Evolutionary conservation across 305 asterid genomes (phyloP).

Genomic region (Lippia alba): DNA sequence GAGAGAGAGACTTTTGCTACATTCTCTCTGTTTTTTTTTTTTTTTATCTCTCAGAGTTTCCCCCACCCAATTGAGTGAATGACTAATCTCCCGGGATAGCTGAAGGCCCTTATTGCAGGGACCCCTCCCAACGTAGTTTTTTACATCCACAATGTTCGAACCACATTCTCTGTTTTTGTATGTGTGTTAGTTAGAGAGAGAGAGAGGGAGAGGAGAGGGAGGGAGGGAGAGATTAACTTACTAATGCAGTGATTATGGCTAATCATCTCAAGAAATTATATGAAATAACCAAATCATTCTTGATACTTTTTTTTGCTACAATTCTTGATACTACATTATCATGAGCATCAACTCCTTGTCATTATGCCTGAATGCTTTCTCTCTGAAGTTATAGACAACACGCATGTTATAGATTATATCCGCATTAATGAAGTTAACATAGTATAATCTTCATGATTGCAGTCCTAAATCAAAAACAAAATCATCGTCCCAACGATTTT

Average conservation of each 20-base stretch:
- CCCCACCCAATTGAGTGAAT: too few species aligned
- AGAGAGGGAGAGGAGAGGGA: too few species aligned
- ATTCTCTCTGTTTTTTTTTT: too few species aligned
- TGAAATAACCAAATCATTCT: background rate
- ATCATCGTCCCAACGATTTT: background rate
- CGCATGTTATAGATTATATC: background rate
- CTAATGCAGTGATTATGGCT: background rate
- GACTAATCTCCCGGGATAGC: too few species aligned
- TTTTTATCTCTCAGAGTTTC: too few species aligned
- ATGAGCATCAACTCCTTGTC: background rate
- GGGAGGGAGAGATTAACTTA: background rate
- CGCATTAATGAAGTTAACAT: background rate
- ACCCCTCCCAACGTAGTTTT: too few species aligned
- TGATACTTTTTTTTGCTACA: too few species aligned
- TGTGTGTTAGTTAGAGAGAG: background rate
- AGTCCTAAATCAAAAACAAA: slow-evolving; percentile 23
- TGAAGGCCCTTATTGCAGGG: too few species aligned
- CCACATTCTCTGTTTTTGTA: background rate
- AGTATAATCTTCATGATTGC: slow-evolving; percentile 21
- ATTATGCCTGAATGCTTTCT: background rate
- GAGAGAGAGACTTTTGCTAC: too few species aligned
- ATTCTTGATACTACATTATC: background rate
- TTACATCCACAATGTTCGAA: too few species aligned
- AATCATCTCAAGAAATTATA: background rate
- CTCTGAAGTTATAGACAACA: background rate